Evolutionary conservation across 2,329 filamentous ascomycete species (phyloP).

Genomic region (Cordyceps sp.): DNA sequence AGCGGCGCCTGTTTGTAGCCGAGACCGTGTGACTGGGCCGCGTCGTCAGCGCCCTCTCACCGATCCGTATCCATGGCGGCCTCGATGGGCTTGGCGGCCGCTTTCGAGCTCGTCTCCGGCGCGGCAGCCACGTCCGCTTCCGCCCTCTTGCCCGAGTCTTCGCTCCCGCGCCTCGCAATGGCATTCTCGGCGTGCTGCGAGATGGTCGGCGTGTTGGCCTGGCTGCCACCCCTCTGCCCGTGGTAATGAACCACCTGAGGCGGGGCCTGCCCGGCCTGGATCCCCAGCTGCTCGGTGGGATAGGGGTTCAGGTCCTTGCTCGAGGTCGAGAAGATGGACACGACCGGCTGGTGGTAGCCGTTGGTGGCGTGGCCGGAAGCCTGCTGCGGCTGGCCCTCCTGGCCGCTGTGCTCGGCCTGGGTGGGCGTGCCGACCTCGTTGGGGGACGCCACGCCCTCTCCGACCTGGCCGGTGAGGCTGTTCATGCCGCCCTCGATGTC

Average conservation of each 20-base stretch:
- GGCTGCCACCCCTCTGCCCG: slow-evolving; percentile 49
- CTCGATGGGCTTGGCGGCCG: background rate
- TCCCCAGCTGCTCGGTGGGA: slow-evolving; percentile 46
- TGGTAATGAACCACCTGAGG: slow-evolving; percentile 53
- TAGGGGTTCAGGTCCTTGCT: slow-evolving; percentile 54
- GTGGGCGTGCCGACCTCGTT: slow-evolving; percentile 44
- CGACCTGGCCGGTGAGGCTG: slow-evolving; percentile 46
- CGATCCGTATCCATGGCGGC: background rate
- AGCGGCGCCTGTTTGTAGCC: too few species aligned
- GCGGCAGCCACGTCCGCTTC: slow-evolving; percentile 11
- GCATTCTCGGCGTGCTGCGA: slow-evolving; percentile 32
- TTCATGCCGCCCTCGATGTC: slow-evolving; percentile 86
- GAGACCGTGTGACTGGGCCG: too few species aligned
- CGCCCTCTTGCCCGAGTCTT: slow-evolving; percentile 24
- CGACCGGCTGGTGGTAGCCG: slow-evolving; percentile 51
- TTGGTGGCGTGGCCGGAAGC: slow-evolving; percentile 31
- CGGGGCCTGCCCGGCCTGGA: slow-evolving; percentile 43
- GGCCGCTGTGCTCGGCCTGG: slow-evolving; percentile 35
- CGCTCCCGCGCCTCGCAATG: slow-evolving; percentile 28
- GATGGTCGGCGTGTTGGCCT: slow-evolving; percentile 46
- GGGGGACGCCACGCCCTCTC: slow-evolving; percentile 32
- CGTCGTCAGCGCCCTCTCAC: too few species aligned
- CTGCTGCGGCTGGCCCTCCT: slow-evolving; percentile 29
- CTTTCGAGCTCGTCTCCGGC: background rate
- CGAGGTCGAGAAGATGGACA: slow-evolving; percentile 54